Percentiles rank a stretch among this genome's conserved stretches.
Evolutionary conservation across 176 grass and related monocot genomes (phyloP).

Genomic region (sorghum (Sorghum bicolor)): DNA sequence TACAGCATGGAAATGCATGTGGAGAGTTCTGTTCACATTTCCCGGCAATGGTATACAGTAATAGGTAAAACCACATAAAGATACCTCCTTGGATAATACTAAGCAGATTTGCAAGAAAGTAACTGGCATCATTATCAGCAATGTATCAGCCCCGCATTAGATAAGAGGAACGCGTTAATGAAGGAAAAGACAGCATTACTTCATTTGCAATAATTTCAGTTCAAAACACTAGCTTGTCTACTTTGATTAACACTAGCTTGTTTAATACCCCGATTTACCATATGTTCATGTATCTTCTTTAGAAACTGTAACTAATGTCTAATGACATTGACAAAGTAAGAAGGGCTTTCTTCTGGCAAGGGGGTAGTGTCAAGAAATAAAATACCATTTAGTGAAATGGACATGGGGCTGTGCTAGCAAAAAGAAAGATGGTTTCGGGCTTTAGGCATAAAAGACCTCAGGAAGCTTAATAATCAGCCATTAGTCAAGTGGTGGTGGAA

Average conservation of each 20-base stretch:
- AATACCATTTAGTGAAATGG: neutral
- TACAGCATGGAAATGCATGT: neutral
- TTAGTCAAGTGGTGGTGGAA: neutral
- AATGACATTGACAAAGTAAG: neutral
- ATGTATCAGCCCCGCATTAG: neutral
- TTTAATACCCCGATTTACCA: neutral
- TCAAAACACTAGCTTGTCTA: neutral
- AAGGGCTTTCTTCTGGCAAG: neutral
- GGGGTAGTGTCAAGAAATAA: neutral
- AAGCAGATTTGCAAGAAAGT: neutral
- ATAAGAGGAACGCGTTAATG: neutral
- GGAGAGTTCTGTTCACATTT: neutral
- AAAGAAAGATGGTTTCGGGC: neutral
- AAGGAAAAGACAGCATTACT: neutral
- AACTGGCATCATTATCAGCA: neutral
- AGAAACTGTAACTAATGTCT: neutral
- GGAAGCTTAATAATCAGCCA: neutral
- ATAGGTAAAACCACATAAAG: neutral
- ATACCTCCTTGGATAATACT: neutral
- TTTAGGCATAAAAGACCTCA: neutral
- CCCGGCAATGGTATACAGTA: neutral
- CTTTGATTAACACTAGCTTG: neutral
- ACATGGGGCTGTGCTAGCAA: neutral
- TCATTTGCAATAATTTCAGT: conserved; percentile 16
- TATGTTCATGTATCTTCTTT: neutral